A percentile compares a stretch with the other conserved stretches of the same genome.
These are phyloP conservation scores for Heliamphora pulchella DNA, from an alignment of 179 eudicot species.

Conservation along the genomic window DNA sequence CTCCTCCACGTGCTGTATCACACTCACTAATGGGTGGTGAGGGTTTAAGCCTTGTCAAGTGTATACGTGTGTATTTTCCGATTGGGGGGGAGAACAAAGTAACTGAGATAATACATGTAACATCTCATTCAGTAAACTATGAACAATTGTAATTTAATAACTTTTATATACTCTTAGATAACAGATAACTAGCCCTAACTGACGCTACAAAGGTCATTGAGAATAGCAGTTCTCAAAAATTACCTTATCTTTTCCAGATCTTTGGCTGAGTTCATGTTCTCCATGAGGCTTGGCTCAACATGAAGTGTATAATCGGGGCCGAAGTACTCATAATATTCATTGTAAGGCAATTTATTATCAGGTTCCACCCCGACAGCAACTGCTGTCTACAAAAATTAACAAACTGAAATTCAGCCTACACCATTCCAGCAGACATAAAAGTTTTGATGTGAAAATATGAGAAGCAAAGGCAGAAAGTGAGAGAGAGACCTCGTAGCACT, in stretches of 20 bases:
- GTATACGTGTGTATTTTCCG: not conserved
- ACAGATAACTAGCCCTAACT: not conserved
- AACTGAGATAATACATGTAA: not conserved
- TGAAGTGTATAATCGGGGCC: conserved; percentile 93
- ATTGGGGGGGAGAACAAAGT: not conserved
- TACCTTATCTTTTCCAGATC: conserved; percentile 88
- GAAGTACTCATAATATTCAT: conserved; percentile 84
- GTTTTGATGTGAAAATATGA: not conserved
- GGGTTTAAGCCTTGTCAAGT: too few species aligned
- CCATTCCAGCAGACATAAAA: not conserved
- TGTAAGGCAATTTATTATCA: conserved; percentile 89
- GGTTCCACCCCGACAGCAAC: conserved; percentile 96
- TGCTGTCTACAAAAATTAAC: conserved; percentile 59
- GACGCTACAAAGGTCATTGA: not conserved
- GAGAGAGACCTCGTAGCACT: conserved; percentile 88
- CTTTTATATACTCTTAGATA: not conserved
- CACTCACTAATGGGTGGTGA: not conserved
- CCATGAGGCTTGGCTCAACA: conserved; percentile 60
- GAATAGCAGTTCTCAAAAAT: not conserved
- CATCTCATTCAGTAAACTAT: not conserved
- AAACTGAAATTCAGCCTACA: conserved; percentile 10
- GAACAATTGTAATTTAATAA: not conserved
- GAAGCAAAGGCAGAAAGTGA: conserved; percentile 1
- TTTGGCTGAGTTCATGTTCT: conserved; percentile 59
- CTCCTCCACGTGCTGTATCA: not conserved